A percentile compares a stretch with the other conserved stretches of the same genome.
Evolutionary conservation across 129 eudicot genomes (phyloP).

Genomic region (Lactuca saligna): DNA sequence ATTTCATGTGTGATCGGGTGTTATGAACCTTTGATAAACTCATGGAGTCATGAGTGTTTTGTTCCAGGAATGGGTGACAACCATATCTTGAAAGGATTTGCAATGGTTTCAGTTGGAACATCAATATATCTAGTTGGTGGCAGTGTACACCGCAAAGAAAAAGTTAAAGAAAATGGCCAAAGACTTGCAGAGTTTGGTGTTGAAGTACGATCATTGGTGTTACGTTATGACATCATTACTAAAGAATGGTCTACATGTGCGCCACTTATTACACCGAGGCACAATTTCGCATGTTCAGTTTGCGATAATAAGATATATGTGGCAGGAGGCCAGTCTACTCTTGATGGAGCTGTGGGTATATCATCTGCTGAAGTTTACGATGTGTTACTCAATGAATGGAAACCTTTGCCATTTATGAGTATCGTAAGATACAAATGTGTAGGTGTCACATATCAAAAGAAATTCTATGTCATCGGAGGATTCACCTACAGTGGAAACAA

Average conservation of each 20-base stretch:
- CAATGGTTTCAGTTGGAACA: conserved; percentile 41
- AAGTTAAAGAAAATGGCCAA: not conserved
- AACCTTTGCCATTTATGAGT: conserved; percentile 45
- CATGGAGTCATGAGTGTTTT: conserved; percentile 37
- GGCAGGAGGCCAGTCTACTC: conserved; percentile 49
- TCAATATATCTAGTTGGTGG: conserved; percentile 60
- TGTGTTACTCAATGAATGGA: conserved; percentile 43
- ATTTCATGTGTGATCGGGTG: conserved; percentile 39
- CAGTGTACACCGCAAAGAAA: conserved; percentile 24
- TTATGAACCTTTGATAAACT: conserved; percentile 35
- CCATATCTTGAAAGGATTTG: conserved; percentile 43
- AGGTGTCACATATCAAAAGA: conserved; percentile 50
- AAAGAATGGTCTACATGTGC: conserved; percentile 49
- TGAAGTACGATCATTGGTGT: conserved; percentile 38
- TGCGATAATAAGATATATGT: conserved; percentile 48
- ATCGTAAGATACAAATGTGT: conserved; percentile 52
- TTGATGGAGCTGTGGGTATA: conserved; percentile 39
- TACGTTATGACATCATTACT: conserved; percentile 35
- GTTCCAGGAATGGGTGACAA: conserved; percentile 37
- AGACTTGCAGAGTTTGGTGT: conserved; percentile 10
- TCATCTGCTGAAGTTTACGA: conserved; percentile 51
- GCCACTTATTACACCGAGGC: conserved; percentile 46
- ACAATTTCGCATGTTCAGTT: conserved; percentile 47
- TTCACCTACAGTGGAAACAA: conserved; percentile 28
- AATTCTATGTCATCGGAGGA: conserved; percentile 58